These are phyloP conservation scores for Blastomyces emzantsi DNA, from an alignment of 2,329 filamentous ascomycete species.

Conservation along the genomic window DNA sequence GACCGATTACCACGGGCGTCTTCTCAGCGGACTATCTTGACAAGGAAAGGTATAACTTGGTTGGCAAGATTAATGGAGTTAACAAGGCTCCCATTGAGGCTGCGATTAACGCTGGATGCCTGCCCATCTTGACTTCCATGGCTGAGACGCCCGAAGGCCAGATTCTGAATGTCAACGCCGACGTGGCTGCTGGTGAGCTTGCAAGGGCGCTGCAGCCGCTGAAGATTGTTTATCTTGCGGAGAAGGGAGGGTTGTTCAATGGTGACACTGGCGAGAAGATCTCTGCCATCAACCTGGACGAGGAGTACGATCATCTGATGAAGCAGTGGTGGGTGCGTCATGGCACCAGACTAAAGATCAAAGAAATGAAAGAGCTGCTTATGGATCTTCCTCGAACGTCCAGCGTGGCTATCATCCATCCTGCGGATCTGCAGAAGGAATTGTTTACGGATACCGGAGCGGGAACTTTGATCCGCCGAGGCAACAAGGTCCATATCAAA, in stretches of 20 bases:
- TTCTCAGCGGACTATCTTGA: constrained; percentile 92
- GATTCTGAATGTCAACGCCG: constrained; percentile 94
- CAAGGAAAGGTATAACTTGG: constrained; percentile 90
- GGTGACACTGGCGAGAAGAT: constrained; percentile 92
- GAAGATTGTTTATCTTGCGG: constrained; percentile 97
- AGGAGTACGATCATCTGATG: constrained; percentile 92
- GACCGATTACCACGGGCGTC: constrained; percentile 81
- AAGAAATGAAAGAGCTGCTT: constrained; percentile 90
- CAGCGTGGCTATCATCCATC: constrained; percentile 95
- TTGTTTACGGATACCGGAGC: constrained; percentile 93
- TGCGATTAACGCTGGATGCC: constrained; percentile 79
- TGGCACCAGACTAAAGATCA: constrained; percentile 92
- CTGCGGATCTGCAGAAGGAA: constrained; percentile 90
- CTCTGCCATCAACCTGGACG: constrained; percentile 92
- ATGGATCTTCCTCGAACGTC: constrained; percentile 83
- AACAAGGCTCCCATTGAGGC: constrained; percentile 85
- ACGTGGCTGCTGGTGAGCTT: constrained; percentile 89
- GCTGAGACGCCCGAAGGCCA: constrained; percentile 87
- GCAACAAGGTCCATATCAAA: constrained; percentile 75
- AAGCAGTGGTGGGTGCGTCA: constrained; percentile 89
- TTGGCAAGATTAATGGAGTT: constrained; percentile 90
- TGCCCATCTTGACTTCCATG: constrained; percentile 93
- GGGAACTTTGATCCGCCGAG: constrained; percentile 82
- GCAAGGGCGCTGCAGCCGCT: constrained; percentile 81
- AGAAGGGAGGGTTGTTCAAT: constrained; percentile 94